A percentile compares a stretch with the other conserved stretches of the same genome.
phyloP scores from a whole-genome alignment of 2,329 filamentous ascomycete species.

The Penicillium crustosum region DNA sequence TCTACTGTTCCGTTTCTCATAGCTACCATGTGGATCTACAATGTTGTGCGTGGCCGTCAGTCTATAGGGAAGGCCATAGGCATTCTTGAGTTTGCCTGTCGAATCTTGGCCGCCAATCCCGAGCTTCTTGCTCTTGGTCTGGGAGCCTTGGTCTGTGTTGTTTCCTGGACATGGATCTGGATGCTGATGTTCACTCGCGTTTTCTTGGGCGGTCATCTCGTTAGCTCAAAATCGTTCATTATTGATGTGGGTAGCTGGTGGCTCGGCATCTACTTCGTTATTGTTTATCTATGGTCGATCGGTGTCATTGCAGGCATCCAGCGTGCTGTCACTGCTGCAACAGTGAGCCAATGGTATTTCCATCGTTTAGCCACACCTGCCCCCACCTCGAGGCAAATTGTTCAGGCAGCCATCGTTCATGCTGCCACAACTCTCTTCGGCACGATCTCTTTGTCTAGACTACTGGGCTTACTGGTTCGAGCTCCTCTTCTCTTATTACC shows the following conservation, averaged over 20 bases:
- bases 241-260: conserved; percentile 91
- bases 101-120: conserved; percentile 80
- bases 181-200: conserved; percentile 93
- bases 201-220: conserved; percentile 87
- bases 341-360: conserved; percentile 98
- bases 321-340: conserved; percentile 86
- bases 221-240: conserved; percentile 64
- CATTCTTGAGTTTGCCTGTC: conserved; percentile 88
- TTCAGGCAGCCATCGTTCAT: conserved; percentile 78
- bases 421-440: conserved; percentile 85
- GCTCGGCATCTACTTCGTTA: conserved; percentile 85
- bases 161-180: conserved; percentile 94
- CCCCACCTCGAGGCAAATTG: conserved; percentile 75
- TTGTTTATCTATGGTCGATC: conserved; percentile 95
- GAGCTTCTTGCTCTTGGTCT: conserved; percentile 83
- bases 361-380: conserved; percentile 80
- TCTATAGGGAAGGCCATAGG: conserved; percentile 79
- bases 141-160: conserved; percentile 69
- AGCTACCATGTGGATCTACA: conserved; percentile 77
- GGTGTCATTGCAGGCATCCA: conserved; percentile 85
- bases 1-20: conserved; percentile 73
- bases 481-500: conserved; percentile 84
- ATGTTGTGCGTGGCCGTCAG: conserved; percentile 75
- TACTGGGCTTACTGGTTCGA: conserved; percentile 76
- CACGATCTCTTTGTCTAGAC: conserved; percentile 83